Percentiles rank a stretch among this genome's conserved stretches.
These are phyloP conservation scores for Baudoinia panamericana DNA, from an alignment of 495 filamentous ascomycete genomes.

Conservation along the genomic window DNA sequence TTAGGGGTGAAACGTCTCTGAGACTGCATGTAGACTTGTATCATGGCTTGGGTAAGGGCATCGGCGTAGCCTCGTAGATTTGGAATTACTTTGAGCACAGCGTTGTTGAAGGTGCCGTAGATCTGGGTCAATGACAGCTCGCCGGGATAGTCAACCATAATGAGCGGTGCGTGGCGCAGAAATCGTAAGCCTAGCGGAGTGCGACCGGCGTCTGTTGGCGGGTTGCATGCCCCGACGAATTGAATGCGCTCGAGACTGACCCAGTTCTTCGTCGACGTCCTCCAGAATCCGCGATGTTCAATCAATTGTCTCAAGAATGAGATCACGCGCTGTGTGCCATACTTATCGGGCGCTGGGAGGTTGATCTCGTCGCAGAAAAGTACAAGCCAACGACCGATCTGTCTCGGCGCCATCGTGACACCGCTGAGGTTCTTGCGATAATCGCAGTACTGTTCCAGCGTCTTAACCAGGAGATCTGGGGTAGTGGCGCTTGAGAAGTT, in stretches of 20 bases:
- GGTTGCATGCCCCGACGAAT: constrained; percentile 97
- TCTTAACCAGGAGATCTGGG: constrained; percentile 93
- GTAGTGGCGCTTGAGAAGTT: constrained; percentile 99
- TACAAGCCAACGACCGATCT: constrained; percentile 95
- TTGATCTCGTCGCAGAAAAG: constrained; percentile 99
- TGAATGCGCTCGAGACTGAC: constrained; percentile 95
- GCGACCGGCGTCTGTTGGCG: constrained; percentile 94
- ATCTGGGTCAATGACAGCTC: constrained; percentile 89
- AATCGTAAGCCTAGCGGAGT: constrained; percentile 87
- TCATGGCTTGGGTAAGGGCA: constrained; percentile 92
- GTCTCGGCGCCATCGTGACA: constrained; percentile 85
- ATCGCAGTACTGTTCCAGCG: constrained; percentile 98
- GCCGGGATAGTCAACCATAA: constrained; percentile 99
- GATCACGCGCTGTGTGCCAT: constrained; percentile 92
- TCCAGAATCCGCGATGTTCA: constrained; percentile 98
- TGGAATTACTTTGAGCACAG: constrained; percentile 90
- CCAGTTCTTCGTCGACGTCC: constrained; percentile 94
- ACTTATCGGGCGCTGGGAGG: constrained; percentile 93
- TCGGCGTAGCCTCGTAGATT: constrained; percentile 91
- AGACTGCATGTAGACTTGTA: constrained; percentile 87
- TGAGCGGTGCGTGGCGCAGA: constrained; percentile 83
- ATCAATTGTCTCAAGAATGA: constrained; percentile 94
- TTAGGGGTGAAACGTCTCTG: constrained; percentile 85
- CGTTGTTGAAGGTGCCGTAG: constrained; percentile 96
- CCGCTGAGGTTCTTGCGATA: constrained; percentile 97